Conservation (phyloP, 2,329 filamentous ascomycete genomes). For the Claviceps capensis region DNA sequence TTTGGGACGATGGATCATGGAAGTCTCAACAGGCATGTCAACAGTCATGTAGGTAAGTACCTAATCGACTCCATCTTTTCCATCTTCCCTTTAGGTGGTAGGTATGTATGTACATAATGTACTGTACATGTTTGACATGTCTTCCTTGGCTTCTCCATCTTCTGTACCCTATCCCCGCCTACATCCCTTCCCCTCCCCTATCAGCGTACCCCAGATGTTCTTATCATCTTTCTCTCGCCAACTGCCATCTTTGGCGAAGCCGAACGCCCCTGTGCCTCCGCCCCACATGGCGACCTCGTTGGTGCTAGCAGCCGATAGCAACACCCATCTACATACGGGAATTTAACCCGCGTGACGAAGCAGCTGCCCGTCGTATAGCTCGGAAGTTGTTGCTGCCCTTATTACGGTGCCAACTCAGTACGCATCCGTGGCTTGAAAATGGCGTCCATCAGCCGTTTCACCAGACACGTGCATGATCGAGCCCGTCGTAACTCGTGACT, state of each 20-base stretch:
- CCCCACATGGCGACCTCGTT: background rate
- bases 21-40: too few species aligned
- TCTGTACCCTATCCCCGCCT: background rate
- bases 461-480: background rate
- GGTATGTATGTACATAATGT: too few species aligned
- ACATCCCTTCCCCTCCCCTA: background rate
- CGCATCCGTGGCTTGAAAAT: background rate
- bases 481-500: constrained; percentile 6
- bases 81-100: too few species aligned
- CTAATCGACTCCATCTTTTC: too few species aligned
- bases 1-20: too few species aligned
- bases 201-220: background rate
- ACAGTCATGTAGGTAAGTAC: too few species aligned
- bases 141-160: background rate
- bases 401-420: background rate
- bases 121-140: too few species aligned
- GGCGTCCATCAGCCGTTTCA: constrained; percentile 7
- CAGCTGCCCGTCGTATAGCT: background rate
- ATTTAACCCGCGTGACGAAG: background rate
- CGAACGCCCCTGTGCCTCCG: background rate
- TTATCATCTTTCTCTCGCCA: background rate
- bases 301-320: too few species aligned
- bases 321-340: too few species aligned
- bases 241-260: constrained; percentile 1
- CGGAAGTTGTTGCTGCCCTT: background rate